Base-by-base conservation (phyloP, 2,329 filamentous ascomycete genomes). In the Calonectria multiphialidica region DNA sequence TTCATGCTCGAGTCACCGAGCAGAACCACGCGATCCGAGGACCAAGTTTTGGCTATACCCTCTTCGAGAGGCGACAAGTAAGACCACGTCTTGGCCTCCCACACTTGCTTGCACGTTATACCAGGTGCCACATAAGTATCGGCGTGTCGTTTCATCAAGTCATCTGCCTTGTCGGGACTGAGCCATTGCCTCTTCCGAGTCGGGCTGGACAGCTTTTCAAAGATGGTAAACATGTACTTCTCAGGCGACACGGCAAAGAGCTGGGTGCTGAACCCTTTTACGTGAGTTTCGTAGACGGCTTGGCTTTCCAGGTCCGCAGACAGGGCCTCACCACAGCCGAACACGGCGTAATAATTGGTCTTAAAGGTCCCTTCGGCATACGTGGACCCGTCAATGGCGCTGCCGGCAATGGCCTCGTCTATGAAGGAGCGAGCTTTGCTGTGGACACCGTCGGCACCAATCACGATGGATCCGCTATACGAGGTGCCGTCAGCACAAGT, bases 371-470 rank as follows among this genome's bases (percentile, higher is more conserved):
- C 53, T 23, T 25, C 16, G 2, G 16, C 21, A 25, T 59, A 59
- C 6, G 7, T 25, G 7, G 37, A 33, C 6, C 35, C 25, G 35
- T 40, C 53, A 16, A 40, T 40, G 13, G 53, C 3, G 12, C 5
- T 5, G 1, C 23, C 23, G 23, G 33, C 10, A n/a, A 3, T 25
- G 53, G 53, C 35, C 21, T 40, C 33, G 21, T 59, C 53, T 4
- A 59, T 40, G 15, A 59, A 59, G 37, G 64, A 57, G 45, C 68
- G 21, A 62, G 42, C 25, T 18, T 33, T 71, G 67, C 76, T 78
- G 61, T 78, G 59, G 12, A 78, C 70, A 4, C 76, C 76, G 37
- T 78, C 76, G 12, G 73, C 64, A 0, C 76, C 76, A 55, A 78
- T 70, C 0, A 78, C 30, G 2, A 78, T 76, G 8, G 76, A 74